These are phyloP conservation scores for Ogataea neopini DNA, from an alignment of 805 yeast species.

Conservation along the genomic window DNA sequence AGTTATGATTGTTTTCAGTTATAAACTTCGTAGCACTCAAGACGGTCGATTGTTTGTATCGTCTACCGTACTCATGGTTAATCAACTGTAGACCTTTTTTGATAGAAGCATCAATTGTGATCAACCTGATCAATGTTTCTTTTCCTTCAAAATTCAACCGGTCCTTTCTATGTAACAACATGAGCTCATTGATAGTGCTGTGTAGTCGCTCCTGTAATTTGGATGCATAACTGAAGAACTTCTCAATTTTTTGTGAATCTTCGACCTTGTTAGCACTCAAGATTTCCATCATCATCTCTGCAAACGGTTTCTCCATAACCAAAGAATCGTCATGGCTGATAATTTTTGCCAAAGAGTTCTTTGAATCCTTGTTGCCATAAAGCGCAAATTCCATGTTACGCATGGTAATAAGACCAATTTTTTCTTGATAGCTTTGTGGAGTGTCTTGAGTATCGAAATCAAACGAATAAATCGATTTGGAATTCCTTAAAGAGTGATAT, in stretches of 20 bases:
- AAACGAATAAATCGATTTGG: slow-evolving; percentile 62
- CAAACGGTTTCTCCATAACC: slow-evolving; percentile 16
- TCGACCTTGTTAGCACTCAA: slow-evolving; percentile 17
- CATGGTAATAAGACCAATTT: slow-evolving; percentile 78
- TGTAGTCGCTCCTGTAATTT: slow-evolving; percentile 45
- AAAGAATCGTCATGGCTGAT: background rate
- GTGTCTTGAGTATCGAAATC: slow-evolving; percentile 66
- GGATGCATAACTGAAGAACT: slow-evolving; percentile 42
- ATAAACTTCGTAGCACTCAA: slow-evolving; percentile 4
- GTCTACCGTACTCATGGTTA: slow-evolving; percentile 14
- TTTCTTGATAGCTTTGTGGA: slow-evolving; percentile 63
- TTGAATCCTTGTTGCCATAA: slow-evolving; percentile 27
- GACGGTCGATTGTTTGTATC: slow-evolving; percentile 5
- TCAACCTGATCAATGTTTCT: slow-evolving; percentile 68
- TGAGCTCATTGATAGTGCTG: slow-evolving; percentile 54
- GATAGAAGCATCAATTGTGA: slow-evolving; percentile 69
- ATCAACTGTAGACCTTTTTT: slow-evolving; percentile 50
- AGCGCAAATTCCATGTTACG: slow-evolving; percentile 71
- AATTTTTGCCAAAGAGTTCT: slow-evolving; percentile 2
- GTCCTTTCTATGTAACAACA: slow-evolving; percentile 54
- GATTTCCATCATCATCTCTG: slow-evolving; percentile 25
- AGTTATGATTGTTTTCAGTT: slow-evolving; percentile 10
- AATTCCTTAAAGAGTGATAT: slow-evolving; percentile 66
- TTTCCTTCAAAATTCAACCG: slow-evolving; percentile 68
- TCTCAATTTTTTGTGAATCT: slow-evolving; percentile 20